Percentiles rank a stretch among this genome's conserved stretches.
Evolutionary conservation across 2,329 filamentous ascomycete species (phyloP).

Genomic region (Trichoderma hamatum): DNA sequence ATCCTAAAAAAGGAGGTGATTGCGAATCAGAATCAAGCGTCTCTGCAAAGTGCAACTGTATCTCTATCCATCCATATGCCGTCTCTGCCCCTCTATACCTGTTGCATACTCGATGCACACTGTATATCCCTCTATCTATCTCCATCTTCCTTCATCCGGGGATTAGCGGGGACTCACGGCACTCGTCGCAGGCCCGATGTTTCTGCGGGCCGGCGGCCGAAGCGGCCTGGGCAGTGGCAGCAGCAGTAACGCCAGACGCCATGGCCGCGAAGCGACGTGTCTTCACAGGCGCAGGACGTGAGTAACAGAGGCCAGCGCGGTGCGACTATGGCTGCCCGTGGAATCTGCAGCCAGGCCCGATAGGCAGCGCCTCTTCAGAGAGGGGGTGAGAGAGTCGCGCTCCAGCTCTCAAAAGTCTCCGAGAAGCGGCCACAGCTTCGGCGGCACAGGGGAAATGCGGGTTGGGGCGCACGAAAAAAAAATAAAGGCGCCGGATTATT

Average conservation of each 20-base stretch:
- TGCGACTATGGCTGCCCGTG: slow-evolving; percentile 11
- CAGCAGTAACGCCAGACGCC: slow-evolving; percentile 27
- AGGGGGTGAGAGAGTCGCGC: neutral
- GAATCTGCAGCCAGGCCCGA: slow-evolving; percentile 3
- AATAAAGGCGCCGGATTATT: neutral
- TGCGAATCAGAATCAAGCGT: slow-evolving; percentile 34
- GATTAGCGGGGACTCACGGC: slow-evolving; percentile 52
- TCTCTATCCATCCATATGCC: neutral
- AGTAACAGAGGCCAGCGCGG: neutral
- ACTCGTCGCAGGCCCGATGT: slow-evolving; percentile 68
- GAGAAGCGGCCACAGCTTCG: slow-evolving; percentile 13
- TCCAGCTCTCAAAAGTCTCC: slow-evolving; percentile 18
- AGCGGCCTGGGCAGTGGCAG: slow-evolving; percentile 20
- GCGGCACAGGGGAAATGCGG: neutral
- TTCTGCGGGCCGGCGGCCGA: slow-evolving; percentile 40
- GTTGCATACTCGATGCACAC: neutral
- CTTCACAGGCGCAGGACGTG: neutral
- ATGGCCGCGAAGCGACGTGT: slow-evolving; percentile 28
- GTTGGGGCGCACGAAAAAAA: slow-evolving; percentile 11
- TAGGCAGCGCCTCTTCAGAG: slow-evolving; percentile 15
- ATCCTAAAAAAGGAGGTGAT: slow-evolving; percentile 46
- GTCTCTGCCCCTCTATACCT: neutral
- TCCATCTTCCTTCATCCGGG: neutral
- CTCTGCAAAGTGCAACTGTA: slow-evolving; percentile 30
- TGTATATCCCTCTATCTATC: neutral